Evolutionary conservation across 495 filamentous ascomycete genomes (phyloP).

Genomic region (Lindgomyces ingoldianus): DNA sequence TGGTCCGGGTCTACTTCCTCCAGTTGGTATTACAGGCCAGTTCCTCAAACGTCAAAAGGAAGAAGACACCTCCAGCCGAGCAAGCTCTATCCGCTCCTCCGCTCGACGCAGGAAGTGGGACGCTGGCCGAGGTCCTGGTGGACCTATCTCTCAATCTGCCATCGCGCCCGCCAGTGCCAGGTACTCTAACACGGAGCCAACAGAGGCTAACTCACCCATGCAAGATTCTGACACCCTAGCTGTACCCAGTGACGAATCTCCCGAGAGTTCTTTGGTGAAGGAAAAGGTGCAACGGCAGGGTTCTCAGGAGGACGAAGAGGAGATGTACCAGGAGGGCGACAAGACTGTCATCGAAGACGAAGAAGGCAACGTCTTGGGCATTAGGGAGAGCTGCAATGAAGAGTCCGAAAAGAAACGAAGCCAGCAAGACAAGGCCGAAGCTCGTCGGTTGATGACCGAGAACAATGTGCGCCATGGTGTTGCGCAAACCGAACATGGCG

Average conservation of each 20-base stretch:
- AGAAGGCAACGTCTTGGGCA: constrained; percentile 80
- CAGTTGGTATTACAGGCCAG: constrained; percentile 70
- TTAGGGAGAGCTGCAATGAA: constrained; percentile 36
- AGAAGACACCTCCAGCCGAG: constrained; percentile 65
- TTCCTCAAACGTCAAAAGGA: constrained; percentile 82
- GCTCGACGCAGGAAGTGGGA: constrained; percentile 71
- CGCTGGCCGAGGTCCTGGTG: constrained; percentile 74
- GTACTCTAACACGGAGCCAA: constrained; percentile 34
- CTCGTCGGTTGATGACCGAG: constrained; percentile 53
- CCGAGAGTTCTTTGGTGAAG: constrained; percentile 37
- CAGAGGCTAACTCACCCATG: constrained; percentile 28
- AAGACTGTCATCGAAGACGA: constrained; percentile 82
- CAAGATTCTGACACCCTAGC: constrained; percentile 46
- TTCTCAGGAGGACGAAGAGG: constrained; percentile 42
- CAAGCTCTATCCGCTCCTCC: constrained; percentile 62
- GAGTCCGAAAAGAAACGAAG: constrained; percentile 45
- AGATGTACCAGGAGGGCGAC: constrained; percentile 75
- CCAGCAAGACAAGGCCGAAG: constrained; percentile 58
- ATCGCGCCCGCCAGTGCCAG: constrained; percentile 69
- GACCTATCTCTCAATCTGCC: constrained; percentile 87
- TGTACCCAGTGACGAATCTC: constrained; percentile 39
- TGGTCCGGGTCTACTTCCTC: constrained; percentile 77
- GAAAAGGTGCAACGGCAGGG: constrained; percentile 29
- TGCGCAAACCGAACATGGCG: constrained; percentile 34
- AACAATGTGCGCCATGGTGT: constrained; percentile 46